Evolutionary conservation across 2,329 filamentous ascomycete species (phyloP).

Genomic region (Diaporthe eres): DNA sequence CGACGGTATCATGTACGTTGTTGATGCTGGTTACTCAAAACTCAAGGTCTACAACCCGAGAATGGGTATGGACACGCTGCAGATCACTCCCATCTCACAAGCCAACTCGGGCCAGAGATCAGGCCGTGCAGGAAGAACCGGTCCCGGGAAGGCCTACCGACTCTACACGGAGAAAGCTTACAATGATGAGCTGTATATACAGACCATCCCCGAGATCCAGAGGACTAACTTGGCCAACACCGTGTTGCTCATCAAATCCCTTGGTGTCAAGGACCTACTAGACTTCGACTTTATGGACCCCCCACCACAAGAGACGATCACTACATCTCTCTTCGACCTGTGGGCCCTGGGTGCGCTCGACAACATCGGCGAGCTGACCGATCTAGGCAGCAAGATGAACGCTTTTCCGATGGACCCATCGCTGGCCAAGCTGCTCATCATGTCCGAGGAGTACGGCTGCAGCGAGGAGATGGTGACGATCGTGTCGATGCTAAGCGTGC

Average conservation of each 20-base stretch:
- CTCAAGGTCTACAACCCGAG: constrained; percentile 98
- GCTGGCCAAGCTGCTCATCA: constrained; percentile 94
- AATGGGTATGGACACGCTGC: constrained; percentile 99
- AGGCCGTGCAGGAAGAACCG: constrained; percentile 92
- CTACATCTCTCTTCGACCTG: constrained; percentile 95
- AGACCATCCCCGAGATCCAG: constrained; percentile 98
- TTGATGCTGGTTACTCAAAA: constrained; percentile 96
- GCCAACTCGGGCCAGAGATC: constrained; percentile 95
- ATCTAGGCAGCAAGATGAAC: constrained; percentile 92
- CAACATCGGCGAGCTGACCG: constrained; percentile 92
- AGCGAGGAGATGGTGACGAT: constrained; percentile 99
- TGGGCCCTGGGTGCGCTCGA: constrained; percentile 96
- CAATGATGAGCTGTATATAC: constrained; percentile 95
- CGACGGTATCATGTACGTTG: constrained; percentile 99
- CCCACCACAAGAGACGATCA: constrained; percentile 96
- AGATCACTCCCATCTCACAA: constrained; percentile 97
- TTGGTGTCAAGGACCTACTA: constrained; percentile 92
- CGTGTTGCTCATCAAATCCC: constrained; percentile 91
- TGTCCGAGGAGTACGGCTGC: constrained; percentile 89
- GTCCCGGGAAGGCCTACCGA: constrained; percentile 94
- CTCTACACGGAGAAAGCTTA: constrained; percentile 95
- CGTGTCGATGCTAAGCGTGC: constrained; percentile 97
- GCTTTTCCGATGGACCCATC: constrained; percentile 98
- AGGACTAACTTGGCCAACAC: constrained; percentile 96
- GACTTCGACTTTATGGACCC: constrained; percentile 99